A percentile compares a stretch with the other conserved stretches of the same genome.
Evolutionary conservation across 1,284 basidiomycete species (phyloP).

Genomic region (Agroathelia rolfsii): DNA sequence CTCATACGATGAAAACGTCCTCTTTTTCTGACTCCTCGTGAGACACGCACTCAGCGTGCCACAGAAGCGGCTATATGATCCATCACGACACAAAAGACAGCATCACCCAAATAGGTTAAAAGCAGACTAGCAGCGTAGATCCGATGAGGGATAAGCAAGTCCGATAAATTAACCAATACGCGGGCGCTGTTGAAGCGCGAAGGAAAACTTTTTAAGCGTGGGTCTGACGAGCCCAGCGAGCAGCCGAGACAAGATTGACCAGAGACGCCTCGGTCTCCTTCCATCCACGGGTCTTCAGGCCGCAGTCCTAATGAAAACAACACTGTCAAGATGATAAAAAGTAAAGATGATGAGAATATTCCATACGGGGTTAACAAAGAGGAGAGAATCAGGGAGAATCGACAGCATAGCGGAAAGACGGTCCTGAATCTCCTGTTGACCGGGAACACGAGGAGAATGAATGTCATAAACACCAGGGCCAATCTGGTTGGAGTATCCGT

Average conservation of each 20-base stretch:
- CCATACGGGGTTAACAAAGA: conserved; percentile 91
- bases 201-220: conserved; percentile 52
- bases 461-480: conserved; percentile 99
- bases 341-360: conserved; percentile 19
- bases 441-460: conserved; percentile 97
- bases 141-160: too few species aligned
- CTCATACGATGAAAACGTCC: too few species aligned
- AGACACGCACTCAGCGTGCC: too few species aligned
- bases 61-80: too few species aligned
- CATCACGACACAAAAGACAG: too few species aligned
- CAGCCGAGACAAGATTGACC: conserved; percentile 82
- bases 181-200: conserved; percentile 88
- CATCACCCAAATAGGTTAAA: too few species aligned
- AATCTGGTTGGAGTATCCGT: conserved; percentile 96
- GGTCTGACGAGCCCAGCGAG: conserved; percentile 80
- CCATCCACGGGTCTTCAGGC: conserved; percentile 93
- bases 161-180: conserved; percentile 37
- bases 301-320: conserved; percentile 48
- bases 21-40: too few species aligned
- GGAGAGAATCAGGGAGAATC: conserved; percentile 70
- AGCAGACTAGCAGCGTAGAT: too few species aligned
- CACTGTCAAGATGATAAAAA: conserved; percentile 8
- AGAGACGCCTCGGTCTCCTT: conserved; percentile 90
- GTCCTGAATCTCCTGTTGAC: conserved; percentile 90
- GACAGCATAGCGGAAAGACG: conserved; percentile 80